Base-by-base conservation (phyloP, 2,329 filamentous ascomycete species). In the Trichoderma cornu-damae region DNA sequence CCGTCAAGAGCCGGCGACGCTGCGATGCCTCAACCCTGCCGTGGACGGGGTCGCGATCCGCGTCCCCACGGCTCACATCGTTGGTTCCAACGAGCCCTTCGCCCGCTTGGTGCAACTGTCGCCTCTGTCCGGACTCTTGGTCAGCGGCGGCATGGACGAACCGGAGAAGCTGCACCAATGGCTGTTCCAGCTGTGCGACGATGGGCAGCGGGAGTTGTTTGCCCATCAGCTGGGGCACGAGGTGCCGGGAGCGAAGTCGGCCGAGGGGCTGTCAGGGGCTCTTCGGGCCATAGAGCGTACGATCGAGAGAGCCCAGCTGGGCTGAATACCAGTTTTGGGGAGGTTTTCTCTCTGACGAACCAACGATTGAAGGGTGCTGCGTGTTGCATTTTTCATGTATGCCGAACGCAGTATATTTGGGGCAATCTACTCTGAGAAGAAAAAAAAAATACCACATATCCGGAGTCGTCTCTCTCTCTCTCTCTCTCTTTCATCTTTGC, bases 21-120 rank as follows among this genome's bases (percentile, higher is more conserved):
- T 64, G 9, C 38, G 63, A 43, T 61, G 61, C 38, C 57, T 67
- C 47, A 63, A 66, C 61, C 66, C 65, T 47, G 63, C 56, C 48
- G 60, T 51, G 32, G 65, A 68, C 49, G 66, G 64, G 24, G 51
- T 62, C 8, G 40, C 62, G 48, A 58, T 70, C 30, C 43, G 60
- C 28, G 63, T 70, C 37, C 68, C 67, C 34, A 69, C 68, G 1
- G 55, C 55, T 8, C 55, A 58, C 44, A 50, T 60, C 4, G 0
- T 26, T 2, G 51, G 51, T 28, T 3, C 38, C 5, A 11, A 11
- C 18, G 51, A 54, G 38, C 38, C 51, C 2, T 35, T 35, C 18
- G 26, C 28, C 38, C 38, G 22, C 38, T 16, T 54, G 1, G 0
- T 35, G 1, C 1, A 18, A 24, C 4, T 46, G 14, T 55, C 51